Evolutionary conservation across 2,329 filamentous ascomycete genomes (phyloP).

Genomic region (Cladosporium cucumerinum): DNA sequence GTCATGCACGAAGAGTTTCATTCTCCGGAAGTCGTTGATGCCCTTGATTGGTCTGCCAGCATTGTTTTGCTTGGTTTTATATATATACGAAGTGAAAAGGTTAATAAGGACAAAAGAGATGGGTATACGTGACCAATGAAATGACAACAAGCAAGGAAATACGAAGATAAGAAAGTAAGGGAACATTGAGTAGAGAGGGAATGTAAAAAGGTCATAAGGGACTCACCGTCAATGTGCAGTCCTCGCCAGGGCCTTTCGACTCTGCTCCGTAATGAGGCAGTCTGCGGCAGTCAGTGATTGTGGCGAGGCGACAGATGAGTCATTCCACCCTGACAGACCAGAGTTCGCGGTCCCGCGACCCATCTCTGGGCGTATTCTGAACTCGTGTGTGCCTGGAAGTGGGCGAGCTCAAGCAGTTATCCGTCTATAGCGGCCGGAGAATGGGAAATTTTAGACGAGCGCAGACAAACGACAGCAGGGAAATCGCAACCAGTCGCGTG

Average conservation of each 20-base stretch:
- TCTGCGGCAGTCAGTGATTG: neutral
- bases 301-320: neutral
- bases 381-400: neutral
- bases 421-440: neutral
- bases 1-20: no score
- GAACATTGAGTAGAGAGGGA: neutral
- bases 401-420: neutral
- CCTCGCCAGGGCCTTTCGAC: neutral
- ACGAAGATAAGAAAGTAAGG: neutral
- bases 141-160: neutral
- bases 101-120: neutral
- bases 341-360: neutral
- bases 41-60: no score
- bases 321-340: neutral
- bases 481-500: neutral
- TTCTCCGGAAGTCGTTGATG: no score
- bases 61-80: neutral
- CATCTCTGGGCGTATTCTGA: neutral
- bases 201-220: no score
- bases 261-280: neutral
- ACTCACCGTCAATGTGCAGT: neutral
- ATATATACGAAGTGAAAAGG: neutral
- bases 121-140: neutral
- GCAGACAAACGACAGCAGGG: neutral
- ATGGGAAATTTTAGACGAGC: neutral